Evolutionary conservation across 108 stramenopile genomes (phyloP).

Genomic region (Cyclotella kingstonii): DNA sequence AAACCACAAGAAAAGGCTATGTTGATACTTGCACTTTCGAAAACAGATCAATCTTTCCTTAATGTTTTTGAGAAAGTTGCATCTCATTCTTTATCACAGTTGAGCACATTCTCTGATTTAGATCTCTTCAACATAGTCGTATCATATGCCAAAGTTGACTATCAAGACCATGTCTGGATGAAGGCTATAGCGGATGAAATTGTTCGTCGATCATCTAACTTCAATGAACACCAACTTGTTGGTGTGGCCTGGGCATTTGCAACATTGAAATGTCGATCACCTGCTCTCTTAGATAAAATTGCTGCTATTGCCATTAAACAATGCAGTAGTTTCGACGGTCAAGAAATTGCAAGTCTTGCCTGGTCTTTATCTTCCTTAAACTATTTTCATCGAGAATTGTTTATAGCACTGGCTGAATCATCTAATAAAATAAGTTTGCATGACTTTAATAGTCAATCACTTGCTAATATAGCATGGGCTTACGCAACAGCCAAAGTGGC

Average conservation of each 20-base stretch:
- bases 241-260: constrained; percentile 38
- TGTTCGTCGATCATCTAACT: constrained; percentile 12
- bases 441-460: constrained; percentile 23
- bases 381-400: constrained; percentile 11
- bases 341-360: constrained; percentile 38
- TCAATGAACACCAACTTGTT: constrained; percentile 17
- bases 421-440: constrained; percentile 15
- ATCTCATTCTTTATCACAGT: constrained; percentile 12
- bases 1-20: constrained; percentile 35
- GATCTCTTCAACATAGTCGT: constrained; percentile 40
- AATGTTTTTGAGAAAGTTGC: constrained; percentile 25
- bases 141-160: constrained; percentile 28
- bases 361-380: constrained; percentile 44
- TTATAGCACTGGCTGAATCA: constrained; percentile 23
- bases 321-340: constrained; percentile 7
- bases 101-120: constrained; percentile 11
- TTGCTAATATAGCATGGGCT: constrained; percentile 46
- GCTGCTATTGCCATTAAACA: constrained; percentile 1
- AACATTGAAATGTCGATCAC: constrained; percentile 8
- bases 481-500: constrained; percentile 34
- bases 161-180: constrained; percentile 22
- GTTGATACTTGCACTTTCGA: constrained; percentile 31
- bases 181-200: constrained; percentile 38
- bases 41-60: constrained; percentile 11
- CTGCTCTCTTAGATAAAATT: constrained; percentile 12